These are phyloP conservation scores for Auriscalpium microsporum DNA, from an alignment of 768 basidiomycete genomes.

Conservation along the genomic window DNA sequence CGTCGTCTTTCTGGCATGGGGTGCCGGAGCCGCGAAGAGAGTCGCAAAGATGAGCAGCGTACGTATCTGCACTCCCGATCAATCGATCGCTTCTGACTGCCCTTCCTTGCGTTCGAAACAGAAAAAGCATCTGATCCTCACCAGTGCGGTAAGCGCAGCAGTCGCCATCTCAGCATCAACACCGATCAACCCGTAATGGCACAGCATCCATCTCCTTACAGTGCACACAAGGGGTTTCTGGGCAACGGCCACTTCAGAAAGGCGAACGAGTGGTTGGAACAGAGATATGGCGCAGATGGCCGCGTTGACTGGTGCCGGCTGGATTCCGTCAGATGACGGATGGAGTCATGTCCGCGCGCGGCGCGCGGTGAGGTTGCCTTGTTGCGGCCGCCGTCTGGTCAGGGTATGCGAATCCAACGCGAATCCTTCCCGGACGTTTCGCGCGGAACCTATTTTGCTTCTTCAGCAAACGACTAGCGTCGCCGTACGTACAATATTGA, in stretches of 20 bases:
- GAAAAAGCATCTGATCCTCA: constrained; percentile 76
- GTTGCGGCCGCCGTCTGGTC: too few relatives aligned
- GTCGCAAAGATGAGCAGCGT: constrained; percentile 73
- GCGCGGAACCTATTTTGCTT: too few relatives aligned
- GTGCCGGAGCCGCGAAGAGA: constrained; percentile 76
- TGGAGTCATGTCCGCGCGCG: neutral
- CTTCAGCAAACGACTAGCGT: too few relatives aligned
- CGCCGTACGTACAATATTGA: neutral
- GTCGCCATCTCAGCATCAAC: neutral
- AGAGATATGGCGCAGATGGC: constrained; percentile 65
- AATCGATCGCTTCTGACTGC: neutral
- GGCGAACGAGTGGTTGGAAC: constrained; percentile 81
- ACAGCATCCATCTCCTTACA: constrained; percentile 79
- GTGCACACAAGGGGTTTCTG: constrained; percentile 72
- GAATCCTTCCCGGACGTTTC: too few relatives aligned
- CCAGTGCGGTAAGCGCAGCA: constrained; percentile 51
- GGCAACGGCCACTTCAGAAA: constrained; percentile 84
- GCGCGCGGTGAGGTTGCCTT: too few relatives aligned
- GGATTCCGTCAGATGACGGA: constrained; percentile 17
- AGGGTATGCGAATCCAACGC: too few relatives aligned
- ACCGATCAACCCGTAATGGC: constrained; percentile 7
- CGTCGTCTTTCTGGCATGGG: constrained; percentile 87
- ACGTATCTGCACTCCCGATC: constrained; percentile 14
- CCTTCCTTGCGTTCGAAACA: constrained; percentile 20
- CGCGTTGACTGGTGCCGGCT: constrained; percentile 68